phyloP scores from a whole-genome alignment of 345 rosid genomes.

The Cardiospermum halicacabum region DNA sequence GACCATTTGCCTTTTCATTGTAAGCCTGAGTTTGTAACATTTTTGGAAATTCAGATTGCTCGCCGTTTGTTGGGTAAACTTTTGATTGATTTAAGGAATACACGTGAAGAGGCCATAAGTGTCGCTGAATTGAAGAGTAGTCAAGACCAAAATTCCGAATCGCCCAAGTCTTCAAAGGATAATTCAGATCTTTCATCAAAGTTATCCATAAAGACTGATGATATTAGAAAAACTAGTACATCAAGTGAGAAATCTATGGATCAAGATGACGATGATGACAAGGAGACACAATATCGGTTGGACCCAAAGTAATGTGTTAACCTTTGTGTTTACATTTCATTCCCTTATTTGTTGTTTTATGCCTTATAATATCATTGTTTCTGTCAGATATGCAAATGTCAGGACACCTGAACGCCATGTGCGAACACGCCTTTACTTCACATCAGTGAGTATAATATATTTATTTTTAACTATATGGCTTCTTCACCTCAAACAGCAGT shows the following conservation, averaged over 20 bases:
- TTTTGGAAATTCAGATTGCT: slow-evolving; percentile 57
- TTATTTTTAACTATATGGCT: not conserved
- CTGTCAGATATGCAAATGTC: slow-evolving; percentile 90
- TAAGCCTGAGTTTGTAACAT: not conserved
- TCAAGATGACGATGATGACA: slow-evolving; percentile 90
- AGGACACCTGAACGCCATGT: slow-evolving; percentile 98
- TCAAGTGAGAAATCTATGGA: slow-evolving; percentile 61
- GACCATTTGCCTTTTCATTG: not conserved
- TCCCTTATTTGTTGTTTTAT: not conserved
- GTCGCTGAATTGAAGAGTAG: slow-evolving; percentile 80
- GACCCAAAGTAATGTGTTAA: slow-evolving; percentile 71
- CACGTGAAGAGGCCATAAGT: slow-evolving; percentile 92
- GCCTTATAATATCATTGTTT: slow-evolving; percentile 4
- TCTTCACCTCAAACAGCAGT: not conserved
- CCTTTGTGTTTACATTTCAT: slow-evolving; percentile 5
- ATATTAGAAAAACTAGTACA: slow-evolving; percentile 50
- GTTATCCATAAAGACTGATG: slow-evolving; percentile 50
- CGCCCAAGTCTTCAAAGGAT: slow-evolving; percentile 45
- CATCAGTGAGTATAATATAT: slow-evolving; percentile 70
- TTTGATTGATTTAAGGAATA: slow-evolving; percentile 93
- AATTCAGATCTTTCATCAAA: slow-evolving; percentile 48
- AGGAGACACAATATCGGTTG: slow-evolving; percentile 89
- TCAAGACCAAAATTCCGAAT: slow-evolving; percentile 53
- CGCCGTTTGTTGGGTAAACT: slow-evolving; percentile 94
- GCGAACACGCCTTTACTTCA: slow-evolving; percentile 96